Base-by-base conservation (phyloP, 78 protist species). In the Polysphondylium violaceum region DNA sequence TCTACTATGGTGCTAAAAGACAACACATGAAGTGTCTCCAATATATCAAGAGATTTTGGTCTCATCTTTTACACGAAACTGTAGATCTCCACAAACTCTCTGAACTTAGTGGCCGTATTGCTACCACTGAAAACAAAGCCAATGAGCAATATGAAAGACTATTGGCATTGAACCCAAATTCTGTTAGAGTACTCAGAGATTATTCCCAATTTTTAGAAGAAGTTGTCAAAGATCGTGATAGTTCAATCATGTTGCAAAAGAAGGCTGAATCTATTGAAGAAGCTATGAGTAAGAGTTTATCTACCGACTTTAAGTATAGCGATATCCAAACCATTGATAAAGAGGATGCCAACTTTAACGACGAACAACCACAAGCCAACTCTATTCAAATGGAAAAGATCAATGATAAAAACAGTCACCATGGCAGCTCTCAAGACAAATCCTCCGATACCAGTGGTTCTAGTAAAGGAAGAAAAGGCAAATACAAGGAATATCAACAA, bases 131-230 rank as follows among this genome's bases (percentile, higher is more conserved):
- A n/a, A 50, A 63, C 27, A 38, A 36, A 16, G 90, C 90, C 31
- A 83, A 56, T 59, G 78, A 83, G 27, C 75, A 60, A 6, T 83
- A 83, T 40, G 90, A 83, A 58, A 21, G 90, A n/a, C 67, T 83
- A 0, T 40, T 83, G 3, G 74, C 77, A 33, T 25, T 83, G 2
- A 83, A 83, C n/a, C 90, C 90, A 33, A 67, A 69, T 50, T 83
- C 90, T 7, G 78, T 83, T 16, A 68, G 90, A 44, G 90, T 83
- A 31, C 43, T 83, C 0, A 50, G 90, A 31, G 90, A 83, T 21
- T 83, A 69, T 36, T 47, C 90, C n/a, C 90, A 83, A 40, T 83
- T 83, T 31, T 35, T 83, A 2, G 90, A 83, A 53, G 90, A 83
- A n/a, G 78, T 83, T 7, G 90, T 83, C 11, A 83, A 69, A 69